Evolutionary conservation across 192 early-diverging fungal genomes (phyloP).

Genomic region (Lobulomyces angularis): DNA sequence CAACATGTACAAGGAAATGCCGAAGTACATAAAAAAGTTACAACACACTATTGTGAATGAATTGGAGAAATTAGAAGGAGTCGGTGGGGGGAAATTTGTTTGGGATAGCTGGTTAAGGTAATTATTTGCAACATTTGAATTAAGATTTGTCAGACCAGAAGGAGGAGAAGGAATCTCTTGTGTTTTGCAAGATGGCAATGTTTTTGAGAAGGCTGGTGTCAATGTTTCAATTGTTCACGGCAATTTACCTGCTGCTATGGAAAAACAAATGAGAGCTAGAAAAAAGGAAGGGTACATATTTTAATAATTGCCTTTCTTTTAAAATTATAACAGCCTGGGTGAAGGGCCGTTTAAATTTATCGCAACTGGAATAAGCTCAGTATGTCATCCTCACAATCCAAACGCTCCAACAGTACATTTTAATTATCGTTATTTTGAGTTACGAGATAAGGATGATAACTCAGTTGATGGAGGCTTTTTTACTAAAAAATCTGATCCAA

Average conservation of each 20-base stretch:
- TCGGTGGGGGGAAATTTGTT: constrained; percentile 39
- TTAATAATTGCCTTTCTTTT: no score
- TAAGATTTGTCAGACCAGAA: no score
- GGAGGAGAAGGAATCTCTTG: constrained; percentile 88
- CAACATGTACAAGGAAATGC: constrained; percentile 6
- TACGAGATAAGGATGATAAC: constrained; percentile 41
- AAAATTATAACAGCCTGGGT: no score
- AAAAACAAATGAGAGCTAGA: constrained; percentile 90
- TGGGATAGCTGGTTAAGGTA: constrained; percentile 71
- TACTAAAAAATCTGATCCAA: neutral
- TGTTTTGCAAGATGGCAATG: constrained; percentile 81
- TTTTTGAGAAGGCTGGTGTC: constrained; percentile 97
- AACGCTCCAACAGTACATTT: constrained; percentile 91
- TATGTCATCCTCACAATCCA: constrained; percentile 91
- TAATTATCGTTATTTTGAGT: constrained; percentile 97
- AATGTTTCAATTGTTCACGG: constrained; percentile 67
- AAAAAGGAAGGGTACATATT: constrained; percentile 47
- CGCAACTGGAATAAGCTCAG: constrained; percentile 76
- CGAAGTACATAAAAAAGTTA: constrained; percentile 1
- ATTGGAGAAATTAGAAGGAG: constrained; percentile 6
- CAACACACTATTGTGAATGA: constrained; percentile 1
- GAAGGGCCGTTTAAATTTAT: constrained; percentile 41
- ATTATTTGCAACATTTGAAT: no score
- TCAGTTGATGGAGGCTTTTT: no score
- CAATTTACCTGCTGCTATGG: constrained; percentile 51